Percentiles rank a stretch among this genome's conserved stretches.
These are phyloP conservation scores for Tulasnella sp. DNA, from an alignment of 768 basidiomycete genomes.

Conservation along the genomic window DNA sequence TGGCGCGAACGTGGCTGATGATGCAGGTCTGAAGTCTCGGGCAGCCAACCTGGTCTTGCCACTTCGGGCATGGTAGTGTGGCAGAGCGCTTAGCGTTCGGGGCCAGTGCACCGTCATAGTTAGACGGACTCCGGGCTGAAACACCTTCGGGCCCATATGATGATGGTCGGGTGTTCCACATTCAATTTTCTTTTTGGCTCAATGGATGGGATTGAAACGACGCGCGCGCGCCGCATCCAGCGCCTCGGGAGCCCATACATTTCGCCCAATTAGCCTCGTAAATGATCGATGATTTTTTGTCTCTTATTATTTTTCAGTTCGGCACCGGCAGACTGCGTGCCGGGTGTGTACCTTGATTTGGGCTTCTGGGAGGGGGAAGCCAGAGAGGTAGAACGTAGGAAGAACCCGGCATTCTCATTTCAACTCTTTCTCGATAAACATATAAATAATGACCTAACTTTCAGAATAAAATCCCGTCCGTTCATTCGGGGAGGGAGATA, in stretches of 20 bases:
- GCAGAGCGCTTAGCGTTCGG: background rate
- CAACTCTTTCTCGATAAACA: background rate
- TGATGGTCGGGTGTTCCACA: no score
- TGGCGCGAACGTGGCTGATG: background rate
- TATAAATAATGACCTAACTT: background rate
- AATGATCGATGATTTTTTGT: background rate
- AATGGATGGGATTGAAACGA: background rate
- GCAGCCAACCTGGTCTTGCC: background rate
- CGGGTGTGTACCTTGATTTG: constrained; percentile 3
- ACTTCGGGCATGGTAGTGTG: background rate
- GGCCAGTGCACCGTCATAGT: background rate
- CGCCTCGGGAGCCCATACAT: background rate
- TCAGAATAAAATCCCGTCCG: background rate
- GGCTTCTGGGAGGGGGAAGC: background rate
- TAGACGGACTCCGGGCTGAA: background rate
- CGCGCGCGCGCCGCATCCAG: background rate
- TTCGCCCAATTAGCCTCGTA: background rate
- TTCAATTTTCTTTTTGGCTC: background rate
- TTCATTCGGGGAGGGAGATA: constrained; percentile 2
- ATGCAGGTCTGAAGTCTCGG: background rate
- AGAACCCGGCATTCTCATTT: background rate
- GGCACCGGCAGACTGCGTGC: background rate
- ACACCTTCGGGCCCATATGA: constrained; percentile 1
- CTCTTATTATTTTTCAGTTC: background rate
- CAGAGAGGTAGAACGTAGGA: background rate